Evolutionary conservation across 1,284 basidiomycete species (phyloP), one percentile per base, ranked within the genome.

Genomic region (Inonotus obliquus): DNA sequence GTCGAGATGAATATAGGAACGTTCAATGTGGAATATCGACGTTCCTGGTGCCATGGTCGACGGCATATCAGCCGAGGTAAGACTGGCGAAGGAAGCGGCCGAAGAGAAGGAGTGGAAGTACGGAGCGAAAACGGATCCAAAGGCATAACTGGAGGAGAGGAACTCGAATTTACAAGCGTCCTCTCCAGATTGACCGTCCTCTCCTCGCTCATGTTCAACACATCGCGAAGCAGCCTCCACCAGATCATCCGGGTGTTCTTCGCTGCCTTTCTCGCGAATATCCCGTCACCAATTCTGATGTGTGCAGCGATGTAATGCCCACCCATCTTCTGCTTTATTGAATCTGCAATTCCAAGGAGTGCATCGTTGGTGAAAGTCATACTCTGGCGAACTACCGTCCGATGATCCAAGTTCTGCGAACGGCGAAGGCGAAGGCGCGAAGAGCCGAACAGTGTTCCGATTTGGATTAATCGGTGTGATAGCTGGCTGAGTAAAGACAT

Each of bases 1-100:
- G 89, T 91, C 3, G 91, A 83, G 61, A 92, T 77, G 72, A 83
- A 92, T 23, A 92, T 68, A 0, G 87, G 87, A 11, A 74, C 75
- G 65, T 88, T 89, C 57, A 90, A 77, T 3, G 68, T 67, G 17
- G 67, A 62, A 25, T 83, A 75, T 2, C 67, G 63, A 2, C 68
- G 65, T 1, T 65, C 64, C 0, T 66, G 69, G 67, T 85, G 74
- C 37, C 70, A 69, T 47, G 21, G 59, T 63, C 60, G 38, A 67
- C 59, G 21, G 67, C 57, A 64, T 65, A 63, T 41, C 32, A 59
- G 51, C 58, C 66, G 62, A 0, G 65, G 65, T 7, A 74, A 63
- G 41, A 69, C 63, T 1, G 66, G 61, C 3, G 60, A 59, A 1
- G 70, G 67, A 13, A 71, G 67, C 1, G 67, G 63, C 6, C 65